A percentile compares a stretch with the other conserved stretches of the same genome.
Conservation (phyloP, 2,329 filamentous ascomycete genomes). For the Colletotrichum sp. region DNA sequence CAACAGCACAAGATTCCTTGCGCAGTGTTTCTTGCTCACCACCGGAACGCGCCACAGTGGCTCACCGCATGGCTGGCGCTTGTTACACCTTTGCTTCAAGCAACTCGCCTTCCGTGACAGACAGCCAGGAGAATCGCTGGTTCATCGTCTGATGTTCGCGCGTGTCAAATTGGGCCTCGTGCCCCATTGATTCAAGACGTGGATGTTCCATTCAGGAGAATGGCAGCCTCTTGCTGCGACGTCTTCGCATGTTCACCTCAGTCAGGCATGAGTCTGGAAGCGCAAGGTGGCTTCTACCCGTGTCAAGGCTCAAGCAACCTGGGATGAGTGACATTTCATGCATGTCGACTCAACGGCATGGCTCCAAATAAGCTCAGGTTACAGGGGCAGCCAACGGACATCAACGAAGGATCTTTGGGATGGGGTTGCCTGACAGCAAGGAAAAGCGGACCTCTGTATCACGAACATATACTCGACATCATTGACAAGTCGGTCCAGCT, state of each 20-base stretch:
- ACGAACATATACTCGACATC: neutral
- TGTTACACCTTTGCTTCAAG: neutral
- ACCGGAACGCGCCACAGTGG: neutral
- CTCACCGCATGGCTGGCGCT: neutral
- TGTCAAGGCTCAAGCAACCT: neutral
- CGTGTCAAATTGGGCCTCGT: slow-evolving; percentile 1
- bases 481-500: neutral
- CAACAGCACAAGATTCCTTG: neutral
- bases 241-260: neutral
- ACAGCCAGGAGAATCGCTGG: neutral
- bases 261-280: neutral
- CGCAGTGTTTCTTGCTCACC: neutral
- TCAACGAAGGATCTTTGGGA: neutral
- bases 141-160: neutral
- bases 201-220: neutral
- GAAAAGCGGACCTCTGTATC: neutral
- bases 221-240: neutral
- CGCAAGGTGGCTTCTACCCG: neutral
- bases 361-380: neutral
- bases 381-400: neutral
- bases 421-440: neutral
- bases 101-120: neutral
- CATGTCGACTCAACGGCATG: neutral
- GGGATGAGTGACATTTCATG: neutral
- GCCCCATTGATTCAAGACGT: neutral